Percentiles rank a stretch among this genome's conserved stretches.
These are phyloP conservation scores for Quercus berberidifolia DNA, from an alignment of 306 rosid species.

Conservation along the genomic window DNA sequence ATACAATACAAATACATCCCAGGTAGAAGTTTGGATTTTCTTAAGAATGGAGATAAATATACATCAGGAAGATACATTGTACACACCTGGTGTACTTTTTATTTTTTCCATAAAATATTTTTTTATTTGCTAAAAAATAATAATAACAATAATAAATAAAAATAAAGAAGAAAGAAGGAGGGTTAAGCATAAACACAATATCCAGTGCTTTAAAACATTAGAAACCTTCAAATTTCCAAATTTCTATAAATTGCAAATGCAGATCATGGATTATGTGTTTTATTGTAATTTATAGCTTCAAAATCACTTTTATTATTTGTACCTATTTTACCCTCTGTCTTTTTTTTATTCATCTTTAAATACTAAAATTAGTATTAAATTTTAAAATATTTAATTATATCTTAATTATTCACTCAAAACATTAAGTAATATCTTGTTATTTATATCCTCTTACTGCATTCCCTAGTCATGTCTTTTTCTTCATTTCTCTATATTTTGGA, in stretches of 20 bases:
- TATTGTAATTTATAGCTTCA: not conserved
- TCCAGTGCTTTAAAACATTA: not conserved
- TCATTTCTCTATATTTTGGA: not conserved
- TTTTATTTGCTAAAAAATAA: no score
- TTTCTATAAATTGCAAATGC: not conserved
- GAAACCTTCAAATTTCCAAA: not conserved
- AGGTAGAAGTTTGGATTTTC: not conserved
- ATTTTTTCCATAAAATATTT: no score
- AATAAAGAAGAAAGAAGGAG: no score
- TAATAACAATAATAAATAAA: no score
- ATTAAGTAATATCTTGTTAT: no score
- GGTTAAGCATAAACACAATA: no score
- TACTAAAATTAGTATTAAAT: not conserved
- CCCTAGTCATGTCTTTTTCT: not conserved
- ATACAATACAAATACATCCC: no score
- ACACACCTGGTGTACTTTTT: not conserved
- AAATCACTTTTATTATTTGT: not conserved
- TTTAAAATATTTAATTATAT: not conserved
- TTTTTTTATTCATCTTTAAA: not conserved
- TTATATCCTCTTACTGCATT: not conserved
- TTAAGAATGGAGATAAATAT: not conserved
- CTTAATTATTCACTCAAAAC: not conserved
- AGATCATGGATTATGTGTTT: not conserved
- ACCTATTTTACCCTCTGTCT: not conserved
- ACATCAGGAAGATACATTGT: not conserved